Evolutionary conservation across 495 filamentous ascomycete species (phyloP), one percentile per base, ranked within the genome.

Genomic region (Talaromyces liani): DNA sequence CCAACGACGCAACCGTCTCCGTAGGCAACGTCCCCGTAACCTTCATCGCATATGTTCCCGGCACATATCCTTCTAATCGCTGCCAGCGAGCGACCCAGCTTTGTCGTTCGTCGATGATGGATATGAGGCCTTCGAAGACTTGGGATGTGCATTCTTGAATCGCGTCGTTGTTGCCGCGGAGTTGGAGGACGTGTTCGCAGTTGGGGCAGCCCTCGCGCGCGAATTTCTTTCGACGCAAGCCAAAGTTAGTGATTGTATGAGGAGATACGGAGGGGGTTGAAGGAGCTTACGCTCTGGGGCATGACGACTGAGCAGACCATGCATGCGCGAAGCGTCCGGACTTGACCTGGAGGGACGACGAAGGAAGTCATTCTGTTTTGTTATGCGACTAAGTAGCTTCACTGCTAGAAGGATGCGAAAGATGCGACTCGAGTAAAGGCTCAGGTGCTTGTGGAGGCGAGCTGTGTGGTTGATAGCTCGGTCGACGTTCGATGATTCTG

Each of bases 261-360:
- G 10, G 14, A 41, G 51, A 29, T 36, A 29, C 9, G 2, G 27
- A 33, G 61, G 27, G 27, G 25, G 25, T 8, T 49, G 20, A 58
- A 64, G 22, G 33, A 59, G 45, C 84, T 68, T 79, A 92, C 90
- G 61, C 80, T 82, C 65, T 88, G 84, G 16, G 86, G 84, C 79
- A 93, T 91, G 62, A 98, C 90, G 69, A 97, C 88, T 6, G 90
- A 90, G 84, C 94, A 98, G 64, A 97, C 91, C 94, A 98, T 97
- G 81, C 94, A 98, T 63, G 94, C 94, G 69, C 94, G 92, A 53
- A 96, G 84, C 67, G 90, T 86, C 75, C 92, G 90, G 77, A 79
- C 75, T 71, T 91, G 88, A 68, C 77, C 78, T 10, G 88, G 82
- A 16, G 88, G 76, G 64, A 89, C 87, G 71, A 83, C 88, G 66